A percentile compares a stretch with the other conserved stretches of the same genome.
Evolutionary conservation across 164 flowering plant genomes (phyloP).

Genomic region (Umbellularia californica): DNA sequence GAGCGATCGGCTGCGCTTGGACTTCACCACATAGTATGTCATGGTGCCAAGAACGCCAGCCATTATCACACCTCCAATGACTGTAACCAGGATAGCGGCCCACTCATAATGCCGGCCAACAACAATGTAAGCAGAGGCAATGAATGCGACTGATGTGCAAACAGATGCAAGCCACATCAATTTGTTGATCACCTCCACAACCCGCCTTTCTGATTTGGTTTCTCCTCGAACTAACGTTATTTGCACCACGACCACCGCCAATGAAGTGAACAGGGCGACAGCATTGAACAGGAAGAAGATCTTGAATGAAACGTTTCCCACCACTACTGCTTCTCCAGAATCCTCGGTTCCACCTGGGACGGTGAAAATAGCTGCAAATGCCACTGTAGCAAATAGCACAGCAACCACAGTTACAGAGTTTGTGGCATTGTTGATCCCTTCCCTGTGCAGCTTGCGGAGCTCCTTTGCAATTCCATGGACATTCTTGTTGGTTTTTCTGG

Average conservation of each 20-base stretch:
- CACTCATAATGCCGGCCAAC: conserved; percentile 48
- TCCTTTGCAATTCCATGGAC: conserved; percentile 65
- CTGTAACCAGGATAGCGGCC: conserved; percentile 65
- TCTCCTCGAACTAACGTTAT: conserved; percentile 77
- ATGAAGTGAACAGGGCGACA: conserved; percentile 66
- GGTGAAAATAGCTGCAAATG: conserved; percentile 76
- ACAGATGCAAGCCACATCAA: conserved; percentile 85
- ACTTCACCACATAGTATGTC: conserved; percentile 63
- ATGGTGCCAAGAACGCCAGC: conserved; percentile 64
- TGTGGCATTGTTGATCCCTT: conserved; percentile 77
- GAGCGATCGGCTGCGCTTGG: conserved; percentile 33
- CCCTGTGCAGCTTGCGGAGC: conserved; percentile 64
- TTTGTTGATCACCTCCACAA: conserved; percentile 70
- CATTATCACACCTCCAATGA: conserved; percentile 59
- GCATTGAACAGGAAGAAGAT: conserved; percentile 71
- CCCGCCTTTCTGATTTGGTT: conserved; percentile 61
- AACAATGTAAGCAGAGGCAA: conserved; percentile 68
- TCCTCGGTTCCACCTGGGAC: conserved; percentile 62
- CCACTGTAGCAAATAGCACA: conserved; percentile 75
- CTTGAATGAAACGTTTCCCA: conserved; percentile 42
- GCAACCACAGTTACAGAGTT: conserved; percentile 84
- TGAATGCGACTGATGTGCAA: conserved; percentile 66
- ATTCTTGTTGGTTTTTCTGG: conserved; percentile 63
- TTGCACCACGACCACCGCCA: conserved; percentile 82
- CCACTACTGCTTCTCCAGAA: conserved; percentile 50